Evolutionary conservation across 1,284 basidiomycete species (phyloP), one percentile per base, ranked within the genome.

Genomic region (Ustilago lituana): DNA sequence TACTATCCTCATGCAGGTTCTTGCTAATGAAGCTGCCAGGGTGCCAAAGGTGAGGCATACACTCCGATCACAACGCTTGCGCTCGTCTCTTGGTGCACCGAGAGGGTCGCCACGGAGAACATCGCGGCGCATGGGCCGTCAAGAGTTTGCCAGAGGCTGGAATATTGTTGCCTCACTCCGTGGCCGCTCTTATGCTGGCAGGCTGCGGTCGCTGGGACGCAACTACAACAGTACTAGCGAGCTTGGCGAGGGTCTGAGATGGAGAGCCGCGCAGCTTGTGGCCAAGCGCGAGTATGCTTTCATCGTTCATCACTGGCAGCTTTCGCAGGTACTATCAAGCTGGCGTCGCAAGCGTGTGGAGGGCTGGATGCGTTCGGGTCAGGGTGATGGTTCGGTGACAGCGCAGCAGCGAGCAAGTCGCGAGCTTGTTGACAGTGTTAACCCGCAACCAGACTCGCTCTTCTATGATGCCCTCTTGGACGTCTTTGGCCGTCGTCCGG

Each of bases 1-100:
- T 11, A 76, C 74, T 19, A 43, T 74, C 22, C 20, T 74, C n/a
- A 69, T 76, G 62, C 62, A 65, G 36, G 36, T 66, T 5, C 46
- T 76, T 6, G 67, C 65, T 10, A 38, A 22, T n/a, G 69, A 72
- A 32, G 64, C 64, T 17, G 35, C 57, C 0, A 61, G 48, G 12
- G 36, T 27, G 1, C 63, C 63, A 15, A 63, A 47, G 22, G 47
- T 22, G 26, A 27, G 32, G 6, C 54, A 17, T 8, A 19, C 31
- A 1, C 12, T 27, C 10, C 14, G 46, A 23, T 22, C 24, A 22
- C 55, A 29, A 11, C 44, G 22, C 5, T 49, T 39, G 22, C 53
- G 32, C 4, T 9, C 37, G 22, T 24, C 27, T 17, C 14, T 41
- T n/a, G 26, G 41, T 4, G 32, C 24, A 17, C 23, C 49, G n/a